These are phyloP conservation scores for Ceratocystis albifundus DNA, from an alignment of 2,329 filamentous ascomycete species.

Conservation along the genomic window DNA sequence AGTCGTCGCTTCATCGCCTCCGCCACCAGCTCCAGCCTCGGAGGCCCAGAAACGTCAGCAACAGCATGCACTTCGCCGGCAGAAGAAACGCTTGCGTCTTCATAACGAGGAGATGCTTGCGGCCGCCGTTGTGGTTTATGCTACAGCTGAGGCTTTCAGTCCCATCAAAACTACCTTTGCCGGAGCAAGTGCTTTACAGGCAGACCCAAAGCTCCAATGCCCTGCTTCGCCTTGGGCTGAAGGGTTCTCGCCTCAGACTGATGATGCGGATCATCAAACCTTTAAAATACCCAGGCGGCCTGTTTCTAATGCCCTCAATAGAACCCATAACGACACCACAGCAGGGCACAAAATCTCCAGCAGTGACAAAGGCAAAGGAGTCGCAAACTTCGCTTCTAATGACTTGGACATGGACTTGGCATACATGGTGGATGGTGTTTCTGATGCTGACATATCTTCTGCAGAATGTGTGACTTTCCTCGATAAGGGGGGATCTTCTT, in stretches of 20 bases:
- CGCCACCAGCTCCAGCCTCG: slow-evolving; percentile 26
- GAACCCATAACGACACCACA: not conserved
- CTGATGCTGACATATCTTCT: slow-evolving; percentile 22
- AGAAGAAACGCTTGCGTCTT: slow-evolving; percentile 36
- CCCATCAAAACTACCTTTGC: slow-evolving; percentile 28
- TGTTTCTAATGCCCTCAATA: not conserved
- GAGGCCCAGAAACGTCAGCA: slow-evolving; percentile 30
- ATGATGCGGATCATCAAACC: slow-evolving; percentile 5
- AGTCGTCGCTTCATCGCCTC: slow-evolving; percentile 32
- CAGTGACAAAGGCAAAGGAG: not conserved
- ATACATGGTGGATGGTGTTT: slow-evolving; percentile 14
- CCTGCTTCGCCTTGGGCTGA: slow-evolving; percentile 22
- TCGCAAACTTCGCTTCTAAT: not conserved
- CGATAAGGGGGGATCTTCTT: not conserved
- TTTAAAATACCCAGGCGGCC: slow-evolving; percentile 4
- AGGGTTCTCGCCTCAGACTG: slow-evolving; percentile 17
- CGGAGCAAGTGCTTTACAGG: not conserved
- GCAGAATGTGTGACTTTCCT: slow-evolving; percentile 20
- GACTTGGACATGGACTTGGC: slow-evolving; percentile 17
- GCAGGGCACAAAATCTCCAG: slow-evolving; percentile 4
- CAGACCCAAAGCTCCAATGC: slow-evolving; percentile 14
- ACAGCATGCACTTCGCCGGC: slow-evolving; percentile 36
- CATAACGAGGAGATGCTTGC: slow-evolving; percentile 43
- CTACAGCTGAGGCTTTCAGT: slow-evolving; percentile 39
- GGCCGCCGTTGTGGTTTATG: slow-evolving; percentile 44